Evolutionary conservation across 805 yeast genomes (phyloP), one percentile per base, ranked within the genome.

Genomic region (Ogataea haglerorum): DNA sequence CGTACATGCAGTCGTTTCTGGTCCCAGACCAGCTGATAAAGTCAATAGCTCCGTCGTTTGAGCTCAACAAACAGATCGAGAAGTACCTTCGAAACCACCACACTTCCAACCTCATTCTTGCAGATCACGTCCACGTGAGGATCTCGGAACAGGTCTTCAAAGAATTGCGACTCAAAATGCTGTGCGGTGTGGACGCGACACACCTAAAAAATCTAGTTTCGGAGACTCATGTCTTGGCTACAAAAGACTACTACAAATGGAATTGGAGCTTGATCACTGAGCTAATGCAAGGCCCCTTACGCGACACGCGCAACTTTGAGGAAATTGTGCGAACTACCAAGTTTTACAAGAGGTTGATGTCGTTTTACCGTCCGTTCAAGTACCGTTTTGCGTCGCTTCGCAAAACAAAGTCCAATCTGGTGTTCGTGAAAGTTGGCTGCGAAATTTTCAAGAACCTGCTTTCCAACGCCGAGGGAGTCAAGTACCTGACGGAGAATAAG

Each of bases 341-440:
- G 54, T 87, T 93, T 53, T 71, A 90, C 57, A 90, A 91, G 56
- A 67, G 96, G 41, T 59, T 93, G 18, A 60, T 90, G 52, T 85
- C 95, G 2, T 93, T 91, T 58, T 91, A 80, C 58, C 70, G 98
- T 39, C 99, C 99, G 0, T 84, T 90, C 65, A 90, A 95, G 62
- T 79, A 82, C 53, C 68, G 96, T 40, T 91, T 89, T 60, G 69
- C 85, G 6, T 64, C 68, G 19, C 62, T 79, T 33, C 65, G 75
- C 43, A 68, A 68, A 41, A 66, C 79, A 1, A 75, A 72, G 41
- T 61, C 68, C 23, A 72, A 82, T 17, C 72, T 70, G 18, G 71
- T 74, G 45, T 86, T 80, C 49, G 73, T 85, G 10, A 73, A 69
- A 36, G 81, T 85, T 3, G 98, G 96, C 0, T 78, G 89, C 52